These are phyloP conservation scores for Gynandropsis gynandra DNA, from an alignment of 345 rosid genomes.

Conservation along the genomic window DNA sequence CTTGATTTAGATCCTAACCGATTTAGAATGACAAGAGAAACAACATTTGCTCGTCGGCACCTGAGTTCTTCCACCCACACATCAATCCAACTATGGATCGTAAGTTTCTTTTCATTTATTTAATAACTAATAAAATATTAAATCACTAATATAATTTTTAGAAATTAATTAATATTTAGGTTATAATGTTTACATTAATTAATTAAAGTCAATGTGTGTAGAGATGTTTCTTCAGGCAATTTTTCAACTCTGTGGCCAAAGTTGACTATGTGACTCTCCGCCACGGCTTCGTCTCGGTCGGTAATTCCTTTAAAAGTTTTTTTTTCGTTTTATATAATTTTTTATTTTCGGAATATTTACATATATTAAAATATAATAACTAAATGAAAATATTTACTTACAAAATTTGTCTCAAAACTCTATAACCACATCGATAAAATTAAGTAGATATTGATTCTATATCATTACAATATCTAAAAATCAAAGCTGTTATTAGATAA, in stretches of 20 bases:
- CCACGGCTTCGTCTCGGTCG: constrained; percentile 62
- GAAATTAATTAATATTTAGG: neutral
- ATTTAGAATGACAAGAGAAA: constrained; percentile 54
- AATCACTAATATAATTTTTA: too few species aligned
- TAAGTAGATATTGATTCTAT: too few species aligned
- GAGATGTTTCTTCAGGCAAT: constrained; percentile 75
- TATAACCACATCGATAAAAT: too few species aligned
- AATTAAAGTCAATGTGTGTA: constrained; percentile 12
- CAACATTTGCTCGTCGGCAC: constrained; percentile 69
- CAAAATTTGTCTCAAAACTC: too few species aligned
- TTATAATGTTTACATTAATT: neutral
- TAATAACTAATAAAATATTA: neutral
- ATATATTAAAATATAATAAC: too few species aligned
- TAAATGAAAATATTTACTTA: too few species aligned
- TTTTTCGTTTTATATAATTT: too few species aligned
- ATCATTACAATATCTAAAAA: too few species aligned
- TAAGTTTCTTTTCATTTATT: constrained; percentile 23
- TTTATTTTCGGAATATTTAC: too few species aligned
- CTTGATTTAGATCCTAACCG: constrained; percentile 52
- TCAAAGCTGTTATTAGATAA: too few species aligned
- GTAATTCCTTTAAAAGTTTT: too few species aligned
- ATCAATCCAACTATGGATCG: constrained; percentile 41
- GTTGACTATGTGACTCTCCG: constrained; percentile 73
- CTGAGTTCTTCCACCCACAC: constrained; percentile 35
- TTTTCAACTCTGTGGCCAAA: constrained; percentile 59